A percentile compares a stretch with the other conserved stretches of the same genome.
phyloP scores from a whole-genome alignment of 345 rosid genomes.

The Eucalyptus cloeziana region DNA sequence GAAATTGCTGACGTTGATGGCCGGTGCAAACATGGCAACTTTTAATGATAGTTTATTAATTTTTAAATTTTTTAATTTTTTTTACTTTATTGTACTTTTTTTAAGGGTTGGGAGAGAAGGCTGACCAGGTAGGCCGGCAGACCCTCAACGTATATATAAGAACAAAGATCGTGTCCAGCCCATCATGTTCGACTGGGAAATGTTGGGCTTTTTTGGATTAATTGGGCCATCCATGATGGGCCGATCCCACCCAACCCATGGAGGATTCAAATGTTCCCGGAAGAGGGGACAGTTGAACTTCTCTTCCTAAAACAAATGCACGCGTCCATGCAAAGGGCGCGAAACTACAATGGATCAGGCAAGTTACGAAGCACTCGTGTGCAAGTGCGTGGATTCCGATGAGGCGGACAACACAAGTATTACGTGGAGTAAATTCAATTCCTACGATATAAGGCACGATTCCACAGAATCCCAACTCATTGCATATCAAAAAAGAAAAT shows the following conservation, averaged over 20 bases:
- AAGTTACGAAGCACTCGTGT: not conserved
- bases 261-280: not conserved
- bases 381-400: not conserved
- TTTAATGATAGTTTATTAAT: too few species aligned
- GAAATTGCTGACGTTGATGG: fast-evolving
- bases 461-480: not conserved
- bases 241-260: not conserved
- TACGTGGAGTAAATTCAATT: not conserved
- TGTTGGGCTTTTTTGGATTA: not conserved
- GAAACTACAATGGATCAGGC: not conserved
- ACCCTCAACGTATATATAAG: not conserved
- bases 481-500: not conserved
- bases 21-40: fast-evolving
- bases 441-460: not conserved
- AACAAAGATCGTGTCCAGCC: not conserved
- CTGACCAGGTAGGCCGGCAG: too few species aligned
- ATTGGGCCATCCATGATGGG: not conserved
- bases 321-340: not conserved
- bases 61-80: too few species aligned
- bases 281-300: not conserved
- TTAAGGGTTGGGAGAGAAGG: too few species aligned
- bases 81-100: too few species aligned
- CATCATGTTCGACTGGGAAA: not conserved
- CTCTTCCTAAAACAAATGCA: not conserved
- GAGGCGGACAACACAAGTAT: not conserved